Conservation (phyloP, 192 early-diverging fungal species). For the Glomus cerebriforme region DNA sequence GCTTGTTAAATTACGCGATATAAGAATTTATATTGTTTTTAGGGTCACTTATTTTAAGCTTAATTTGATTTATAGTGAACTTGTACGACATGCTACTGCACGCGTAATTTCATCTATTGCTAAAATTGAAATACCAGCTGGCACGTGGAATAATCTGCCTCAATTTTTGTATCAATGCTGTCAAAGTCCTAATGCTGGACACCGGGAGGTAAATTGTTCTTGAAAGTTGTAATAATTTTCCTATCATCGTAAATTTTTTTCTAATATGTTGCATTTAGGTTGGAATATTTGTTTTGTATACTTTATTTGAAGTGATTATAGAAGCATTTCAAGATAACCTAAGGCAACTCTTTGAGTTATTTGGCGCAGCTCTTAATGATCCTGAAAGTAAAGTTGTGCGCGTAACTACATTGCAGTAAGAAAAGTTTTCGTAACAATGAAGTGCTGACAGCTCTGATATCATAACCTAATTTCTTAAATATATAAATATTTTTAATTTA, state of each 20-base stretch:
- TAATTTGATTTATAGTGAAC: constrained; percentile 44
- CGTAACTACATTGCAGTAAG: constrained; percentile 74
- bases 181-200: constrained; percentile 65
- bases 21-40: neutral
- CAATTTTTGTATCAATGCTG: constrained; percentile 81
- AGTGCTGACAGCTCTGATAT: constrained; percentile 23
- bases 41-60: neutral
- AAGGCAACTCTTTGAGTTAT: constrained; percentile 72
- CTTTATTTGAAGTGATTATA: constrained; percentile 84
- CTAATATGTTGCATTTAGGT: constrained; percentile 45
- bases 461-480: neutral
- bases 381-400: constrained; percentile 81
- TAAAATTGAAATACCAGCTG: constrained; percentile 73
- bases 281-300: constrained; percentile 82
- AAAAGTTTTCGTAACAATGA: neutral
- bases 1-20: constrained; percentile 17
- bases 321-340: constrained; percentile 67
- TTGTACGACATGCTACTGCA: constrained; percentile 76
- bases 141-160: constrained; percentile 78
- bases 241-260: too few relatives aligned
- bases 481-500: too few relatives aligned
- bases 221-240: neutral
- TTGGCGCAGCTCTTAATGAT: constrained; percentile 73
- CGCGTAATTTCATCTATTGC: constrained; percentile 91
- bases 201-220: constrained; percentile 63